These are phyloP conservation scores for Ichthyophthirius multifiliis DNA, from an alignment of 169 alveolate genomes.

Conservation along the genomic window DNA sequence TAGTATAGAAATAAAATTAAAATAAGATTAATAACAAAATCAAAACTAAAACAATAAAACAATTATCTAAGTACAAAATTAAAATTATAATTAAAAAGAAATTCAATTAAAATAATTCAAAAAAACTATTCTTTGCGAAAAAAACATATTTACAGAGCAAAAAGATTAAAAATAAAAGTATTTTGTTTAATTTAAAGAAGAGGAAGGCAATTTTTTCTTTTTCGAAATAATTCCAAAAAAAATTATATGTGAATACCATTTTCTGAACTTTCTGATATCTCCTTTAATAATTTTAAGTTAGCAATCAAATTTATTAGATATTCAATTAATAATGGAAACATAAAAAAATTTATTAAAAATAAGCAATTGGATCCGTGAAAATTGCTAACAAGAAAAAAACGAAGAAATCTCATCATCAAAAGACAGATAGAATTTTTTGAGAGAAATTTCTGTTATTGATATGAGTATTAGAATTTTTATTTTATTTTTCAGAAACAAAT, in stretches of 20 bases:
- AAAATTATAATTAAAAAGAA: too few relatives aligned
- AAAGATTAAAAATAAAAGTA: not conserved
- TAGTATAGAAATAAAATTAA: too few relatives aligned
- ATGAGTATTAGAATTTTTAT: not conserved
- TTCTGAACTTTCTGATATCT: not conserved
- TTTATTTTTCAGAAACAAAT: not conserved
- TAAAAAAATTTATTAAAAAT: not conserved
- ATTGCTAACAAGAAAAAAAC: not conserved
- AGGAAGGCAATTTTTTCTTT: not conserved
- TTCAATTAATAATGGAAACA: not conserved
- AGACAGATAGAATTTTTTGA: not conserved
- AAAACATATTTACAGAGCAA: too few relatives aligned
- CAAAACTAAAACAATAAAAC: too few relatives aligned
- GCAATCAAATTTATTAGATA: not conserved
- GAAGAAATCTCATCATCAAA: not conserved
- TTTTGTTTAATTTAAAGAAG: not conserved
- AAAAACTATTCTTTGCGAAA: too few relatives aligned
- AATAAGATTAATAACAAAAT: too few relatives aligned
- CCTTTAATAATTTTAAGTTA: not conserved
- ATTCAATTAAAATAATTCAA: too few relatives aligned
- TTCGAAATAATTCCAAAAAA: not conserved
- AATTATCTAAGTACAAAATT: too few relatives aligned
- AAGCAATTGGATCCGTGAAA: not conserved
- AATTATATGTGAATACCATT: not conserved
- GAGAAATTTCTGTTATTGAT: not conserved